A percentile compares a stretch with the other conserved stretches of the same genome.
Conservation (phyloP, 768 basidiomycete genomes). For the Tricholoma furcatifolium region DNA sequence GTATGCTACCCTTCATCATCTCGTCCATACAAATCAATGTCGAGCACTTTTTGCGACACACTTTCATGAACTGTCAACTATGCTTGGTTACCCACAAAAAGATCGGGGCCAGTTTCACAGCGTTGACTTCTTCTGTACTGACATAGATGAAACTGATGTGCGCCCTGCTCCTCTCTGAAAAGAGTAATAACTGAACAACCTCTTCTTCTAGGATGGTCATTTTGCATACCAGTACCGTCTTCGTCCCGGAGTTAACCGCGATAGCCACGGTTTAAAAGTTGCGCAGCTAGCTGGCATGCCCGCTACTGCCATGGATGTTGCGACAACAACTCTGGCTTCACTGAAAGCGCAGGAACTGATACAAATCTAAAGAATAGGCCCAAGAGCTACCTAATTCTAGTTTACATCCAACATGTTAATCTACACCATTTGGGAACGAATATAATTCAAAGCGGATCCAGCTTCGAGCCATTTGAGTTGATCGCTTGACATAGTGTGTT, state of each 20-base stretch:
- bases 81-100: constrained; percentile 63
- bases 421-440: constrained; percentile 55
- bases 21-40: constrained; percentile 67
- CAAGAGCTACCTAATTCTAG: neutral
- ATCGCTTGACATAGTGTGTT: constrained; percentile 88
- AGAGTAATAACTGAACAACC: neutral
- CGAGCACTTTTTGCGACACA: constrained; percentile 98
- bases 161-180: constrained; percentile 21
- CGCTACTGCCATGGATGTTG: constrained; percentile 53
- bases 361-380: neutral
- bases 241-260: constrained; percentile 79
- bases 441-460: constrained; percentile 89
- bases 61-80: constrained; percentile 89
- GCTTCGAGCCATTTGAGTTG: constrained; percentile 89
- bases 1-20: constrained; percentile 85
- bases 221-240: constrained; percentile 86
- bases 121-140: constrained; percentile 87
- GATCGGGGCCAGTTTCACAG: constrained; percentile 49
- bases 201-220: constrained; percentile 54
- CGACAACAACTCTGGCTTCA: constrained; percentile 48
- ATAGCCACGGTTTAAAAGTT: constrained; percentile 90
- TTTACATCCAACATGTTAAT: neutral
- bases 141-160: constrained; percentile 77
- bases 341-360: constrained; percentile 28
- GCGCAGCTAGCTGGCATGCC: constrained; percentile 89